Conservation (phyloP, 2,329 filamentous ascomycete genomes). For the Rhexocercosporidium sp. region DNA sequence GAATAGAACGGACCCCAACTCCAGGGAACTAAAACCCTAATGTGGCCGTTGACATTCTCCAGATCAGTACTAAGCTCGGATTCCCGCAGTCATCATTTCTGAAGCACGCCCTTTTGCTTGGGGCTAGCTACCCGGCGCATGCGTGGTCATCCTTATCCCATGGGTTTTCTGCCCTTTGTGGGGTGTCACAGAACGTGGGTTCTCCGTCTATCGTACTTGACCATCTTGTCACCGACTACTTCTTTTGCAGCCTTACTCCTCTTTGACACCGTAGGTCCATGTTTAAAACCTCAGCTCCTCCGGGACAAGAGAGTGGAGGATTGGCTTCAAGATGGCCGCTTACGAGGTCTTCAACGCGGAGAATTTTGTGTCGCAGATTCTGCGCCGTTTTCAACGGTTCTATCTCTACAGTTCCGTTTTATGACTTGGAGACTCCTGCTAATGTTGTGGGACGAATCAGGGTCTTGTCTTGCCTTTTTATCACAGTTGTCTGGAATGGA, state of each 20-base stretch:
- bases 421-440: neutral
- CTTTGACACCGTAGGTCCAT: constrained; percentile 1
- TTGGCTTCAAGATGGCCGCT: neutral
- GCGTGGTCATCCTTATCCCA: neutral
- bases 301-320: neutral
- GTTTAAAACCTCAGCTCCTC: neutral
- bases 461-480: neutral
- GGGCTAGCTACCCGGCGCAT: neutral
- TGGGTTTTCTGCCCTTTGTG: neutral
- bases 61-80: neutral
- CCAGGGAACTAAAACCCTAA: neutral
- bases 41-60: neutral
- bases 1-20: neutral
- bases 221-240: no score
- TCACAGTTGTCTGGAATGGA: neutral
- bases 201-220: neutral
- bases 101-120: neutral
- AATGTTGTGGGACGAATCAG: neutral
- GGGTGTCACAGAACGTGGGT: neutral
- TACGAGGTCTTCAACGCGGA: neutral
- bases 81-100: neutral
- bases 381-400: neutral
- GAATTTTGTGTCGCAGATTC: neutral
- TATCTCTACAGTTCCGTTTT: neutral
- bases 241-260: neutral